phyloP scores from a whole-genome alignment of 202 grass and related monocot genomes.

The Thinopyrum obtusiflorum region DNA sequence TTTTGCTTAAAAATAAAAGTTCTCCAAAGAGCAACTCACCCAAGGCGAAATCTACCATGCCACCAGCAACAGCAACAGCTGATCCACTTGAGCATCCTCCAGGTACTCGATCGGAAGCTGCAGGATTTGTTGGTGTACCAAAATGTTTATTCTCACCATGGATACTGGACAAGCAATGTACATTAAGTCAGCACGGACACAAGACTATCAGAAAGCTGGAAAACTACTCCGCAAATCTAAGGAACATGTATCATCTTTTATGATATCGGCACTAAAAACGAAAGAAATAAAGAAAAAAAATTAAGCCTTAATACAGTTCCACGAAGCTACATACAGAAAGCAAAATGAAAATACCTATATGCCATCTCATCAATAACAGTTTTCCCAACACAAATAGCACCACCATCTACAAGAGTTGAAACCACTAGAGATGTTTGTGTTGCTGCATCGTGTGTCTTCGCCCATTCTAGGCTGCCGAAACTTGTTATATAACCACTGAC shows the following conservation, averaged over 20 bases:
- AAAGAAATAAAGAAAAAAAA: neutral
- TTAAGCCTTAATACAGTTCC: neutral
- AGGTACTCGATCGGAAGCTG: constrained; percentile 56
- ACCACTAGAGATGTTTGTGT: constrained; percentile 64
- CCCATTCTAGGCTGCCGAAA: constrained; percentile 82
- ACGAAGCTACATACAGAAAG: neutral
- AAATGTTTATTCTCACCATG: constrained; percentile 89
- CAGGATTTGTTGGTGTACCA: constrained; percentile 81
- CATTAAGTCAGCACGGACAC: constrained; percentile 12
- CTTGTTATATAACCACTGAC: constrained; percentile 67
- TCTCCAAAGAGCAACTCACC: constrained; percentile 44
- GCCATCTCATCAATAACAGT: constrained; percentile 95
- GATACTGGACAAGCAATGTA: constrained; percentile 52
- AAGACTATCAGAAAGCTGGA: neutral
- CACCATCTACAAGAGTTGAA: constrained; percentile 69
- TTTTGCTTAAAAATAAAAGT: constrained; percentile 6
- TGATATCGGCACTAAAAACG: neutral
- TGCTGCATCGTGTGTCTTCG: constrained; percentile 54
- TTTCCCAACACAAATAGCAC: constrained; percentile 92
- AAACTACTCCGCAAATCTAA: neutral
- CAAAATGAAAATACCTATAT: constrained; percentile 60
- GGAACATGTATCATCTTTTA: neutral
- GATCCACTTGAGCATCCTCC: constrained; percentile 97
- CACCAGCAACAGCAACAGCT: constrained; percentile 83
- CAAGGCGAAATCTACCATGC: constrained; percentile 91